Conservation (phyloP, 129 eudicot genomes). For the Scalesia atractyloides region DNA sequence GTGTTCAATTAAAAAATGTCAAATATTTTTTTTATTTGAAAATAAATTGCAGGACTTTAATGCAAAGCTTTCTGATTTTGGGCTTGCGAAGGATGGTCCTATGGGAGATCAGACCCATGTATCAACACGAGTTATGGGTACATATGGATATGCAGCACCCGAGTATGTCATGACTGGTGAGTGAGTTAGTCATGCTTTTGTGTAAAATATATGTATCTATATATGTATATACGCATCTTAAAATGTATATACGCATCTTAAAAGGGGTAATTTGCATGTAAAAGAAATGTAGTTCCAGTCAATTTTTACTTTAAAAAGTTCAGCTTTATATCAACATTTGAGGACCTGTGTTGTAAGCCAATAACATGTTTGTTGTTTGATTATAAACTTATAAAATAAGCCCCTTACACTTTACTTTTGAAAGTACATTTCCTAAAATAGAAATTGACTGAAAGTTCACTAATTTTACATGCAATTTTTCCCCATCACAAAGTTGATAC, state of each 20-base stretch:
- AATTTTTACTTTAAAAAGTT: no score
- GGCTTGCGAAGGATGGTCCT: slow-evolving; percentile 95
- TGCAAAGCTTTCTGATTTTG: slow-evolving; percentile 96
- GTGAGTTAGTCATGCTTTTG: slow-evolving; percentile 30
- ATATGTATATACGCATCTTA: background rate
- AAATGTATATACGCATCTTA: no score
- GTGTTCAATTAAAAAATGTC: background rate
- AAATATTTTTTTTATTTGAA: slow-evolving; percentile 10
- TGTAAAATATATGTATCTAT: background rate
- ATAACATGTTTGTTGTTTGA: no score
- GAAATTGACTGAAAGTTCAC: background rate
- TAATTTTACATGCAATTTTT: background rate
- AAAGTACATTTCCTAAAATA: background rate
- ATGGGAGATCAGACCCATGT: slow-evolving; percentile 98
- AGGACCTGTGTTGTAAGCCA: background rate
- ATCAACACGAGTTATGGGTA: slow-evolving; percentile 97
- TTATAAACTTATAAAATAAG: no score
- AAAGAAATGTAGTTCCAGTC: background rate
- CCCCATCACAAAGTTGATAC: background rate
- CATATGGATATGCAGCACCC: slow-evolving; percentile 98
- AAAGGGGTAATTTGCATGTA: background rate
- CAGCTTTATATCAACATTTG: background rate
- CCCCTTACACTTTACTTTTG: background rate
- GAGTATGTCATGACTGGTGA: slow-evolving; percentile 97
- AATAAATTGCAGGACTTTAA: slow-evolving; percentile 68